Percentiles rank a stretch among this genome's conserved stretches.
phyloP scores from a whole-genome alignment of 73 alveolate genomes.

The Symbiodinium pilosum region DNA sequence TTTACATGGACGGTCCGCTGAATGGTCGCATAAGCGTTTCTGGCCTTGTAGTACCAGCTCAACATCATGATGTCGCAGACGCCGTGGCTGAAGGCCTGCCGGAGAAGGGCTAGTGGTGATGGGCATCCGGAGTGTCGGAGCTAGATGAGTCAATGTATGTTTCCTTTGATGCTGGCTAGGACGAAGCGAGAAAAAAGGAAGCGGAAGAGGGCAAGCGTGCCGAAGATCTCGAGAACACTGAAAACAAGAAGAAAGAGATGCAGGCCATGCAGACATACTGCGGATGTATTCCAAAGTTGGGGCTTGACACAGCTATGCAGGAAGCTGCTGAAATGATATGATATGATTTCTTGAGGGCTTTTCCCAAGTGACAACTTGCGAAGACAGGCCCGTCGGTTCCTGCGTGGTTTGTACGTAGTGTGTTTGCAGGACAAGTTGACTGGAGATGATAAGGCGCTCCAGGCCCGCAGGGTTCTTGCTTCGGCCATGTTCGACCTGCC shows the following conservation, averaged over 20 bases:
- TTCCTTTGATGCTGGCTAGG: not conserved
- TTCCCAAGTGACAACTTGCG: too few species aligned
- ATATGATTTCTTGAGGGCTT: too few species aligned
- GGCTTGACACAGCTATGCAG: too few species aligned
- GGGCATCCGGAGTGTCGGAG: too few species aligned
- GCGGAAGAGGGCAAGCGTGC: not conserved
- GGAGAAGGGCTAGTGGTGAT: too few species aligned
- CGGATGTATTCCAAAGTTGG: too few species aligned
- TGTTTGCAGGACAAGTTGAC: conserved; percentile 19
- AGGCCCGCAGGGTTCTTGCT: conserved; percentile 1
- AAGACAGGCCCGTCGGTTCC: too few species aligned
- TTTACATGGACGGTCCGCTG: too few species aligned
- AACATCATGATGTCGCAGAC: conserved; percentile 55
- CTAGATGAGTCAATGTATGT: too few species aligned
- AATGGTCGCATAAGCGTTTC: not conserved
- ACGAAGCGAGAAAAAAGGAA: not conserved
- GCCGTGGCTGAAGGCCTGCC: conserved; percentile 46
- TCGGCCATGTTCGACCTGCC: not conserved
- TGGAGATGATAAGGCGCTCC: conserved; percentile 53
- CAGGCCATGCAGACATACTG: too few species aligned
- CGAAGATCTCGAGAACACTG: conserved; percentile 16
- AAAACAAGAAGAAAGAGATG: conserved; percentile 57
- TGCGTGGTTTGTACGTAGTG: too few species aligned
- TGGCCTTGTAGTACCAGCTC: conserved; percentile 35
- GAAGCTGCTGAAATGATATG: too few species aligned